Evolutionary conservation across 257 asterid genomes (phyloP).

Genomic region (Osmanthus fragrans): DNA sequence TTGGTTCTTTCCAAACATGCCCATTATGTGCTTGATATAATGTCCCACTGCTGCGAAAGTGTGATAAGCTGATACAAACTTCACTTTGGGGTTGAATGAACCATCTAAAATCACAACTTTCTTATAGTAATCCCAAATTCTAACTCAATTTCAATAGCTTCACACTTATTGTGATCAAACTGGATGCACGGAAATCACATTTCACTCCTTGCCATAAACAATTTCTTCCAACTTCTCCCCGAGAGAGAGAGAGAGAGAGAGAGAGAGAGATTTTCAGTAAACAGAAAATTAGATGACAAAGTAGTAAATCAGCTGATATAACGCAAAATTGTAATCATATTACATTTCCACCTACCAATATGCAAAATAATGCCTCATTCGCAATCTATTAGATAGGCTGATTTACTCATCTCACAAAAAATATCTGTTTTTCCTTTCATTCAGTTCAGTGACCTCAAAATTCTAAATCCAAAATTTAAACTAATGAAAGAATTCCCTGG

Average conservation of each 20-base stretch:
- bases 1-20: slow-evolving; percentile 3
- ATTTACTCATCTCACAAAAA: slow-evolving; percentile 12
- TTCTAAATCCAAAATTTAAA: slow-evolving; percentile 10
- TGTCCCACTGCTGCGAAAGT: not conserved
- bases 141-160: not conserved
- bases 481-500: slow-evolving; percentile 2
- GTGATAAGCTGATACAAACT: not conserved
- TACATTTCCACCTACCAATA: slow-evolving; percentile 14
- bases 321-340: not conserved
- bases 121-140: not conserved
- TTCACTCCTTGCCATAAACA: not conserved
- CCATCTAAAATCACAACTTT: not conserved
- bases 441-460: slow-evolving; percentile 31
- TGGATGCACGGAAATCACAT: not conserved
- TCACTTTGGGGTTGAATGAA: not conserved
- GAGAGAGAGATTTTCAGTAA: slow-evolving; percentile 4
- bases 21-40: slow-evolving; percentile 11
- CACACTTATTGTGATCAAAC: not conserved
- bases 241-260: too few relatives aligned
- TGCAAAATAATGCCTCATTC: not conserved
- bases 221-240: not conserved
- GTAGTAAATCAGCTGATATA: slow-evolving; percentile 15
- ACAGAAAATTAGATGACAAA: not conserved
- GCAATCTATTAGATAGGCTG: not conserved
- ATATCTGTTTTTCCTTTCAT: slow-evolving; percentile 1